phyloP scores from a whole-genome alignment of 345 rosid genomes.

The Bruguiera sexangula region DNA sequence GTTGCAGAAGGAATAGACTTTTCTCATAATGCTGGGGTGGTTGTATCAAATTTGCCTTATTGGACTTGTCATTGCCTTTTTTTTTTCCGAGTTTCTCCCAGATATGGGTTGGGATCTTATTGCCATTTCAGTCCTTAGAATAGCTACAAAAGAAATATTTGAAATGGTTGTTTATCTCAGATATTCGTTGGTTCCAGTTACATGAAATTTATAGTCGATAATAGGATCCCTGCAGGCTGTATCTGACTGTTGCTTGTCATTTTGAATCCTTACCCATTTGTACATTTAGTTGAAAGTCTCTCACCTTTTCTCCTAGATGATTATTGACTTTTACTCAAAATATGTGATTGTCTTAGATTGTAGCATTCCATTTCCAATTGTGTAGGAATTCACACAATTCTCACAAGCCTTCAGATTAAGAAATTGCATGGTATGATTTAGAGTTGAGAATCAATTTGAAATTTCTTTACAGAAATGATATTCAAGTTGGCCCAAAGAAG shows the following conservation, averaged over 20 bases:
- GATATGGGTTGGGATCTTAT: conserved; percentile 1
- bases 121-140: conserved; percentile 16
- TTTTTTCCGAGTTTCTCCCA: too few species aligned
- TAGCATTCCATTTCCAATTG: conserved; percentile 93
- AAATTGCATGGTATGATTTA: not conserved
- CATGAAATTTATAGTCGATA: not conserved
- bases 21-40: conserved; percentile 63
- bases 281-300: not conserved
- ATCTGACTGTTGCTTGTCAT: not conserved
- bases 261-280: not conserved
- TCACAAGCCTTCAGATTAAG: not conserved
- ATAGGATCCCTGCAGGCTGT: not conserved
- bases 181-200: not conserved
- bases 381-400: conserved; percentile 45
- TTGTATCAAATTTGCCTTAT: too few species aligned
- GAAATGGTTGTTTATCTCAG: too few species aligned
- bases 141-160: not conserved
- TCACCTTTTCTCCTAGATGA: conserved; percentile 12
- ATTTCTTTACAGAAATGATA: conserved; percentile 36
- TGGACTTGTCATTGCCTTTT: too few species aligned
- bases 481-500: too few species aligned
- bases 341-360: conserved; percentile 50
- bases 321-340: conserved; percentile 38
- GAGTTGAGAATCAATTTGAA: conserved; percentile 16
- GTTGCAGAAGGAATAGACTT: conserved; percentile 98